Percentiles rank a stretch among this genome's conserved stretches.
Evolutionary conservation across 176 grass and related monocot genomes (phyloP).

Genomic region (Guadua angustifolia): DNA sequence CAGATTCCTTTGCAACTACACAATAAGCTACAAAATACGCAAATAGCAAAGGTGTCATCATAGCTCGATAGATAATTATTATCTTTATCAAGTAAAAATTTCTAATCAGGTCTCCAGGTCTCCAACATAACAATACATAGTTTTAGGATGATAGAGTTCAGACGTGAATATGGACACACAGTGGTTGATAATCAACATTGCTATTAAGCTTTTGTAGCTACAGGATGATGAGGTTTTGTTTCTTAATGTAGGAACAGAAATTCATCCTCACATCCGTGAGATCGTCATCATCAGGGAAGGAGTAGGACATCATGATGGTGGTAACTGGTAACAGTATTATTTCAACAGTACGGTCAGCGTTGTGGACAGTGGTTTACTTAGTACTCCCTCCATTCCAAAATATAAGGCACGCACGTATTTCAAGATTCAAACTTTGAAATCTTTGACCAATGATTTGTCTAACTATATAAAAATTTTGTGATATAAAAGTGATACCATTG

Average conservation of each 20-base stretch:
- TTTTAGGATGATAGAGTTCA: neutral
- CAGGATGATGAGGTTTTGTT: neutral
- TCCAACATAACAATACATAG: slow-evolving; percentile 9
- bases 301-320: neutral
- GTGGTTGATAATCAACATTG: neutral
- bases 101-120: neutral
- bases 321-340: neutral
- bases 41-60: slow-evolving; percentile 36
- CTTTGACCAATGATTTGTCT: no score
- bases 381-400: no score
- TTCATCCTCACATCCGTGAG: neutral
- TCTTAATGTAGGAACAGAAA: neutral
- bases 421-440: no score
- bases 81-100: neutral
- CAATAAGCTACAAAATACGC: slow-evolving; percentile 71
- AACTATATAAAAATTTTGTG: no score
- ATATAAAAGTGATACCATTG: no score
- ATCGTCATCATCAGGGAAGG: neutral
- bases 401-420: no score
- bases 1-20: slow-evolving; percentile 84
- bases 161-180: neutral
- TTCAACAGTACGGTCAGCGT: neutral
- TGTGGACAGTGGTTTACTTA: neutral
- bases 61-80: slow-evolving; percentile 7
- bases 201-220: neutral